A percentile compares a stretch with the other conserved stretches of the same genome.
These are phyloP conservation scores for Blastobotrys parvus DNA, from an alignment of 805 yeast genomes.

Conservation along the genomic window DNA sequence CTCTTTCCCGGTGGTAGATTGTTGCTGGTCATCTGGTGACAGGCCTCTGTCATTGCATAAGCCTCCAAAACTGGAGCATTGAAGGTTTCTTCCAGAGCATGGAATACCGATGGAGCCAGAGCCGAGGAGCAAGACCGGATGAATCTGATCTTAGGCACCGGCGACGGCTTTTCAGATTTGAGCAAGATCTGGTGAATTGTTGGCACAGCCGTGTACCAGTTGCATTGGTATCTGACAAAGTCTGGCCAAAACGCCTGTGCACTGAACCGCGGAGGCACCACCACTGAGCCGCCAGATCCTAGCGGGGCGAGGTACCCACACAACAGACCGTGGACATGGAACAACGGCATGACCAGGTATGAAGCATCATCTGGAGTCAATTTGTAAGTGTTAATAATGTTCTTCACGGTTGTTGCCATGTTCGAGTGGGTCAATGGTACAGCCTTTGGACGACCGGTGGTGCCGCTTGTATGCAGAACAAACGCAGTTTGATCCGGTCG, in stretches of 20 bases:
- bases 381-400: slow-evolving; percentile 51
- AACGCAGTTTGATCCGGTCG: slow-evolving; percentile 49
- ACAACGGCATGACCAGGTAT: slow-evolving; percentile 66
- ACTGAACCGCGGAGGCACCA: slow-evolving; percentile 56
- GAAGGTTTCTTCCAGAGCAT: slow-evolving; percentile 46
- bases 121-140: slow-evolving; percentile 68
- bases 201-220: slow-evolving; percentile 73
- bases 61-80: slow-evolving; percentile 68
- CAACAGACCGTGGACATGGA: slow-evolving; percentile 69
- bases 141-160: slow-evolving; percentile 50
- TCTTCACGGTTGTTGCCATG: slow-evolving; percentile 49
- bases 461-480: slow-evolving; percentile 66
- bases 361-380: slow-evolving; percentile 42
- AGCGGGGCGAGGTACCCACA: slow-evolving; percentile 58
- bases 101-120: slow-evolving; percentile 57
- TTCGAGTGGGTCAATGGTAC: slow-evolving; percentile 63
- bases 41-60: slow-evolving; percentile 74
- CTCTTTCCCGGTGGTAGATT: slow-evolving; percentile 56
- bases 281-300: slow-evolving; percentile 49
- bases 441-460: slow-evolving; percentile 70
- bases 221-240: slow-evolving; percentile 41
- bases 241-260: slow-evolving; percentile 56
- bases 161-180: slow-evolving; percentile 41
- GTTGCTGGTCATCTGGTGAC: slow-evolving; percentile 75
- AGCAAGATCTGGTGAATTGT: slow-evolving; percentile 64